Evolutionary conservation across 768 basidiomycete species (phyloP).

Genomic region (Cyclocybe aegerita): DNA sequence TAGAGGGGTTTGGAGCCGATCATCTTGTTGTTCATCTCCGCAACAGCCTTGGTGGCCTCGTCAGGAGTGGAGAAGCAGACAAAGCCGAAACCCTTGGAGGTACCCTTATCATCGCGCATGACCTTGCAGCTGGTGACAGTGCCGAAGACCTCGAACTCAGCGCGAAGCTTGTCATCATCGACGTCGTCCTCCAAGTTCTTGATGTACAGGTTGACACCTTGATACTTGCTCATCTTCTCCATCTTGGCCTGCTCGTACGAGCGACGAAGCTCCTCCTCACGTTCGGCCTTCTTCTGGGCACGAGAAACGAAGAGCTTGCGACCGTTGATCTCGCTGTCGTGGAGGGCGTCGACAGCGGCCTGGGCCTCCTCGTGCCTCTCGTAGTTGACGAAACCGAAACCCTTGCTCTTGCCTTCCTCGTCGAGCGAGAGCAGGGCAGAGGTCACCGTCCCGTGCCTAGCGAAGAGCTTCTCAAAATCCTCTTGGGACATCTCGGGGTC

Average conservation of each 20-base stretch:
- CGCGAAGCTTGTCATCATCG: slow-evolving; percentile 95
- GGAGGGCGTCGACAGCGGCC: slow-evolving; percentile 83
- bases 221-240: slow-evolving; percentile 98
- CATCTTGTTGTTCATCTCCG: slow-evolving; percentile 99
- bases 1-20: slow-evolving; percentile 98
- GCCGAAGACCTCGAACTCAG: slow-evolving; percentile 96
- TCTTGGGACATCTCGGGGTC: slow-evolving; percentile 81
- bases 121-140: slow-evolving; percentile 98
- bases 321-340: slow-evolving; percentile 83
- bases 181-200: slow-evolving; percentile 99
- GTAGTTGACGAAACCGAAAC: slow-evolving; percentile 98
- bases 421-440: slow-evolving; percentile 85
- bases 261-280: slow-evolving; percentile 92
- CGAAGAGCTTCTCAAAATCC: slow-evolving; percentile 84
- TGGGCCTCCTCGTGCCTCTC: slow-evolving; percentile 91
- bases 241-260: slow-evolving; percentile 94
- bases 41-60: slow-evolving; percentile 98
- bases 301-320: slow-evolving; percentile 93
- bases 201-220: slow-evolving; percentile 98
- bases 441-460: slow-evolving; percentile 76
- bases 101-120: slow-evolving; percentile 95
- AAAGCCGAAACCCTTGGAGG: slow-evolving; percentile 96
- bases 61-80: slow-evolving; percentile 99
- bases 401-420: slow-evolving; percentile 90
- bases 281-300: slow-evolving; percentile 98